Evolutionary conservation across 352 stramenopile genomes (phyloP).

Genomic region (Blastocystis hominis): DNA sequence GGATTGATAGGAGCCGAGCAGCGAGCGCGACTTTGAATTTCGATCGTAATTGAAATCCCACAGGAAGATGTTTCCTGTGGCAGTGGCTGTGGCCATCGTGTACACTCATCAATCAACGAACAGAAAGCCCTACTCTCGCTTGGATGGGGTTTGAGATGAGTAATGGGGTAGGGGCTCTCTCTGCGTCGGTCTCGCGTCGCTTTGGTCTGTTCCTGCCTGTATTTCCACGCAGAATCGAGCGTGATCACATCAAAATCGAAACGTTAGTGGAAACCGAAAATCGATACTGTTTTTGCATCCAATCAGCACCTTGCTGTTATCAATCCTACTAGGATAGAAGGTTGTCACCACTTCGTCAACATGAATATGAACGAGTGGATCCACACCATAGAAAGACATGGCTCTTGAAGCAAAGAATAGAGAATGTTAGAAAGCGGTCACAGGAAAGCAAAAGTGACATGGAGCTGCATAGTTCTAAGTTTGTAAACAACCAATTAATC

Average conservation of each 20-base stretch:
- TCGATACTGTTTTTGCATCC: slow-evolving; percentile 41
- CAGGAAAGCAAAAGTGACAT: no score
- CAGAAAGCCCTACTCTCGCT: not conserved
- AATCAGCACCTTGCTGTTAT: slow-evolving; percentile 45
- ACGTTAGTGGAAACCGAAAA: not conserved
- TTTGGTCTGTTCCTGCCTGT: not conserved
- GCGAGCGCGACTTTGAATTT: not conserved
- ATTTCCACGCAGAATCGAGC: slow-evolving; percentile 33
- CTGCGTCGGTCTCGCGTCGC: not conserved
- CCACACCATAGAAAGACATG: slow-evolving; percentile 29
- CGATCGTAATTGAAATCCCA: slow-evolving; percentile 50
- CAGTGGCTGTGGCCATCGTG: not conserved
- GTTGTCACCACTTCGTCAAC: not conserved
- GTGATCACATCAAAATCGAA: slow-evolving; percentile 28
- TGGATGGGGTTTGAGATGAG: slow-evolving; percentile 16
- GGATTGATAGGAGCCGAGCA: not conserved
- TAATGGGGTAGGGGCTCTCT: slow-evolving; percentile 24
- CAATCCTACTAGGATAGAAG: slow-evolving; percentile 36
- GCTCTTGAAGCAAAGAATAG: not conserved
- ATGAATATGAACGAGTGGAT: slow-evolving; percentile 28
- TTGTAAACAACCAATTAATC: no score
- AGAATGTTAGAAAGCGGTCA: no score
- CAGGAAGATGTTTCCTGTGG: not conserved
- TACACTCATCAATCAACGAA: slow-evolving; percentile 11
- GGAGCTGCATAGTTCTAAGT: no score